Evolutionary conservation across 225 moss, liverwort and hornwort species (phyloP).

Genomic region (Marchantia polymorpha): DNA sequence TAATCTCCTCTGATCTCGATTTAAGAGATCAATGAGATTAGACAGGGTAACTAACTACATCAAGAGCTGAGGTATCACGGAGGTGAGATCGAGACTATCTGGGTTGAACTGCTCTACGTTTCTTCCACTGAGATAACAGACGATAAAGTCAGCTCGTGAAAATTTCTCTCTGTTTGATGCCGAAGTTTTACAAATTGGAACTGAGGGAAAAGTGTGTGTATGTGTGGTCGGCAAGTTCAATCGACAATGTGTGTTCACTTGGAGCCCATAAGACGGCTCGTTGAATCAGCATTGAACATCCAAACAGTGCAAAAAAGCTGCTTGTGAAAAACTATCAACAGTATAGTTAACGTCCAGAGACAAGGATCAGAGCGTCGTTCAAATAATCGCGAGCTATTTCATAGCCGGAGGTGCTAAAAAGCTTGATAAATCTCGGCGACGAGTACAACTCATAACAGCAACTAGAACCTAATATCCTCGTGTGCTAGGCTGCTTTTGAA

Average conservation of each 20-base stretch:
- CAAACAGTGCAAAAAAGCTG: not conserved
- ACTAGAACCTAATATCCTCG: constrained; percentile 1
- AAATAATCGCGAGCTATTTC: not conserved
- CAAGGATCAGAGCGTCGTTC: not conserved
- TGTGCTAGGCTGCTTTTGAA: constrained; percentile 5
- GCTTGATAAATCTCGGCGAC: constrained; percentile 6
- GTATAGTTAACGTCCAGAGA: not conserved
- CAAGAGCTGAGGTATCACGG: too few relatives aligned
- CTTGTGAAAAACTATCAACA: not conserved
- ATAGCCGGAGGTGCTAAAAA: not conserved
- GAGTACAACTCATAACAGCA: not conserved
- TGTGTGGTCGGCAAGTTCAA: too few relatives aligned
- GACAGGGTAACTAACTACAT: too few relatives aligned
- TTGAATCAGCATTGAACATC: not conserved
- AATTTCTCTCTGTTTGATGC: too few relatives aligned
- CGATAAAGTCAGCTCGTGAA: too few relatives aligned
- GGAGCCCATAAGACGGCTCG: not conserved
- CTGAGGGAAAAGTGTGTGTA: too few relatives aligned
- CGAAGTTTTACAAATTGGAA: too few relatives aligned
- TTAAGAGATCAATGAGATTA: too few relatives aligned
- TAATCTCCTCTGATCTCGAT: too few relatives aligned
- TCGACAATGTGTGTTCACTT: not conserved
- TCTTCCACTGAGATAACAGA: too few relatives aligned
- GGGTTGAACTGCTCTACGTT: too few relatives aligned
- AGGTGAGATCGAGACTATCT: too few relatives aligned